Evolutionary conservation across 306 rosid genomes (phyloP).

Genomic region (Heteromeles arbutifolia): DNA sequence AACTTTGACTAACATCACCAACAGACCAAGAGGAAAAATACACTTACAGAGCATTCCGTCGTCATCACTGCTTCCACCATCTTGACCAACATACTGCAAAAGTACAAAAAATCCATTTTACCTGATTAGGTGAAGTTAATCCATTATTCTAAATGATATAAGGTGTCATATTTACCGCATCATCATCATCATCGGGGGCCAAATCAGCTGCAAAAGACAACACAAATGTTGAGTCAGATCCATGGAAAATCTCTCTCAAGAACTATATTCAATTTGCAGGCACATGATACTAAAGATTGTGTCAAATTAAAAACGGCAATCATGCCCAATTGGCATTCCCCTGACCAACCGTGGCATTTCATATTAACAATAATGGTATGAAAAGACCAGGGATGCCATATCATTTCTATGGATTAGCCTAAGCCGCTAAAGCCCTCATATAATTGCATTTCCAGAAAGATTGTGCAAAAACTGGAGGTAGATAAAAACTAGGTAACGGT

Average conservation of each 20-base stretch:
- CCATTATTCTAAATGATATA: conserved; percentile 2
- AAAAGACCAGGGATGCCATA: neutral
- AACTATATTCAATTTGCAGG: neutral
- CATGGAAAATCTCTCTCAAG: neutral
- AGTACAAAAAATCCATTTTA: conserved; percentile 11
- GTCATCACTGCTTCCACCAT: conserved; percentile 69
- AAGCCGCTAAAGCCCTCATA: neutral
- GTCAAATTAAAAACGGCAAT: neutral
- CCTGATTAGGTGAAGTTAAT: conserved; percentile 13
- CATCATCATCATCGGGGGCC: conserved; percentile 49
- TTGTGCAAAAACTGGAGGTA: neutral
- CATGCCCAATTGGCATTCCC: neutral
- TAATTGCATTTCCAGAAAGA: neutral
- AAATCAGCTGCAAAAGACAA: conserved; percentile 54
- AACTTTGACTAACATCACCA: conserved; percentile 9
- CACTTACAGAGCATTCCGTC: conserved; percentile 92
- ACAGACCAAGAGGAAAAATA: conserved; percentile 6
- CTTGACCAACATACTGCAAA: conserved; percentile 51
- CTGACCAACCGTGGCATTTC: neutral
- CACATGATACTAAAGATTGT: neutral
- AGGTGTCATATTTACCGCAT: conserved; percentile 33
- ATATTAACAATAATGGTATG: neutral
- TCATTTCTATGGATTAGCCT: neutral
- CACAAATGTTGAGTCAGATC: conserved; percentile 11
- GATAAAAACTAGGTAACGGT: neutral